A percentile compares a stretch with the other conserved stretches of the same genome.
Evolutionary conservation across 148 eudicot genomes (phyloP).

Genomic region (Amaranthus cruentus): DNA sequence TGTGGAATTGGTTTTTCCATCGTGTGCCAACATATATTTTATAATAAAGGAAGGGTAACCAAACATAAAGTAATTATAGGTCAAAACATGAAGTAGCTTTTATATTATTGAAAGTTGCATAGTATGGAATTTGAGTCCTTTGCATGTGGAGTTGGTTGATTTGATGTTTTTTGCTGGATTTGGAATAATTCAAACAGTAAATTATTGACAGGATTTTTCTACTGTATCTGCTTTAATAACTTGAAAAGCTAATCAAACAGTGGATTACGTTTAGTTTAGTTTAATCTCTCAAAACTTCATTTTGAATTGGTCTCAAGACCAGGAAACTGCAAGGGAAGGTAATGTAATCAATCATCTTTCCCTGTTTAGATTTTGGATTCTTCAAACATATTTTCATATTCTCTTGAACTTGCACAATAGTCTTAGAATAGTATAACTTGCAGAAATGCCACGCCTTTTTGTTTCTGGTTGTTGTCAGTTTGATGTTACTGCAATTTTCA

Average conservation of each 20-base stretch:
- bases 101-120: background rate
- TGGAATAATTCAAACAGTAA: background rate
- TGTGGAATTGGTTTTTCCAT: background rate
- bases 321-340: background rate
- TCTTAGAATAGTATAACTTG: background rate
- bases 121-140: no score
- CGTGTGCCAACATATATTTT: background rate
- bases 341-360: background rate
- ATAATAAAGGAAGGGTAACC: background rate
- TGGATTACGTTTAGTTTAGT: background rate
- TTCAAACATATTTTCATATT: background rate
- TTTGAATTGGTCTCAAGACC: background rate
- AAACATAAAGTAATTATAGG: background rate
- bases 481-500: conserved; percentile 1
- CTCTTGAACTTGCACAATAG: background rate
- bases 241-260: background rate
- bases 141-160: no score
- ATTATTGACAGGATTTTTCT: background rate
- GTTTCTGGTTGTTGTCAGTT: background rate
- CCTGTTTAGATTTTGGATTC: background rate
- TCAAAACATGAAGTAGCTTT: background rate
- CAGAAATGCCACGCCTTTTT: background rate
- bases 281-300: no score
- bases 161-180: background rate
- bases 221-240: background rate